These are phyloP conservation scores for Chlorophyllum brunneum DNA, from an alignment of 768 basidiomycete species.

Conservation along the genomic window DNA sequence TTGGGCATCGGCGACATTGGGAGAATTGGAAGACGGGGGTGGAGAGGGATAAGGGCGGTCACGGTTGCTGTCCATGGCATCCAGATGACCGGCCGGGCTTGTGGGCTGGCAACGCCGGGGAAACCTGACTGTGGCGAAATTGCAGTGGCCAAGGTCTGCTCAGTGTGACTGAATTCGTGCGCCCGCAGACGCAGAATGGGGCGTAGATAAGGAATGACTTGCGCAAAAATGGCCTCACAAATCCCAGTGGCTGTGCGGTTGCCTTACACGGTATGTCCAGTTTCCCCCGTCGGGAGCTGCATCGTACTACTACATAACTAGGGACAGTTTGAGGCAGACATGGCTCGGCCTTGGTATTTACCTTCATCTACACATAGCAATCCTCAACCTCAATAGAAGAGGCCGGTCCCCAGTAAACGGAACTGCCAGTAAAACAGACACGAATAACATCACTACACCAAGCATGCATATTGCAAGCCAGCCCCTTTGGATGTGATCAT, in stretches of 20 bases:
- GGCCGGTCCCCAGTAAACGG: conserved; percentile 49
- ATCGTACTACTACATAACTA: neutral
- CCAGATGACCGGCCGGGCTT: conserved; percentile 4
- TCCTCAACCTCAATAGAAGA: conserved; percentile 17
- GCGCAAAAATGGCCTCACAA: too few relatives aligned
- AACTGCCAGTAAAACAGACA: conserved; percentile 36
- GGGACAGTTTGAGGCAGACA: neutral
- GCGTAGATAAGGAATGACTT: too few relatives aligned
- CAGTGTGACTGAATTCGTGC: neutral
- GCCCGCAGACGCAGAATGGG: too few relatives aligned
- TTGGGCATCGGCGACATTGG: conserved; percentile 14
- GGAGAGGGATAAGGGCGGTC: conserved; percentile 27
- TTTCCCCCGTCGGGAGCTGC: too few relatives aligned
- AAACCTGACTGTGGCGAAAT: neutral
- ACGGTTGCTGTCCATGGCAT: conserved; percentile 20
- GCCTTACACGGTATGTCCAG: too few relatives aligned
- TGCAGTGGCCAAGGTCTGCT: neutral
- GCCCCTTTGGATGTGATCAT: conserved; percentile 49
- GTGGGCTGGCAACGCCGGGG: neutral
- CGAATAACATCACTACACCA: conserved; percentile 35
- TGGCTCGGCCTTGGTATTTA: neutral
- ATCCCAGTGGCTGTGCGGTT: too few relatives aligned
- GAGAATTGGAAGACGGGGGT: conserved; percentile 20
- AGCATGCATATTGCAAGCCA: conserved; percentile 60
- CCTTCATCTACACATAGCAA: neutral